Evolutionary conservation across 305 asterid species (phyloP), one percentile per base, ranked within the genome.

Genomic region (Vinca major): DNA sequence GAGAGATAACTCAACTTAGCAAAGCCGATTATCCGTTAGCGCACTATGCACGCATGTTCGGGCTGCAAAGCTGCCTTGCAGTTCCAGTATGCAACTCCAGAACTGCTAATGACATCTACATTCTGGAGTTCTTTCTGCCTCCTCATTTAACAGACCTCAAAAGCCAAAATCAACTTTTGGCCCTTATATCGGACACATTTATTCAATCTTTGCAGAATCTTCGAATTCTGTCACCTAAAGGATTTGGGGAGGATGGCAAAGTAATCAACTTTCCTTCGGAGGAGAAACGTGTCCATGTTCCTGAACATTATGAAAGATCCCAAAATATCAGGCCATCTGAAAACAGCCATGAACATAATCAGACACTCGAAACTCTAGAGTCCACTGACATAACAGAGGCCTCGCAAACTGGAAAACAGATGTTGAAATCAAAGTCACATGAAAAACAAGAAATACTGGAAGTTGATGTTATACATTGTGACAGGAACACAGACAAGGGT

Each of bases 91-190:
- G 7, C 45, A 4, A 41, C 8, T 41, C 45, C 8, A 41, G 63
- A 11, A 26, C 16, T 44, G 39, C 49, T 7, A 5, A 48, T 26
- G 65, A 44, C 14, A 33, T 55, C 7, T 65, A 53, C 26, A 26
- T 65, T 45, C 51, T 72, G 16, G 76, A 72, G 47, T 56, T 72
- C 71, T 72, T 64, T 58, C 67, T 72, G 60, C 76, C 76, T 7
- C 57, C 65, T 26, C 12, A 33, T 16, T 54, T 36, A 36, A 52
- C 47, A 64, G 71, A 65, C 61, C 9, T 13, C 4, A 11, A 45
- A 65, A 48, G 56, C 2, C 71, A 64, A 65, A 44, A 19, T 36
- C 37, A 37, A 20, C 49, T 72, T 13, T 17, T 66, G 71, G 61
- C 41, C 10, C 56, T 57, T 16, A 2, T 71, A 16, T 20, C 55